phyloP scores from a whole-genome alignment of 2,329 filamentous ascomycete species.

The Magnaporthales sp. region DNA sequence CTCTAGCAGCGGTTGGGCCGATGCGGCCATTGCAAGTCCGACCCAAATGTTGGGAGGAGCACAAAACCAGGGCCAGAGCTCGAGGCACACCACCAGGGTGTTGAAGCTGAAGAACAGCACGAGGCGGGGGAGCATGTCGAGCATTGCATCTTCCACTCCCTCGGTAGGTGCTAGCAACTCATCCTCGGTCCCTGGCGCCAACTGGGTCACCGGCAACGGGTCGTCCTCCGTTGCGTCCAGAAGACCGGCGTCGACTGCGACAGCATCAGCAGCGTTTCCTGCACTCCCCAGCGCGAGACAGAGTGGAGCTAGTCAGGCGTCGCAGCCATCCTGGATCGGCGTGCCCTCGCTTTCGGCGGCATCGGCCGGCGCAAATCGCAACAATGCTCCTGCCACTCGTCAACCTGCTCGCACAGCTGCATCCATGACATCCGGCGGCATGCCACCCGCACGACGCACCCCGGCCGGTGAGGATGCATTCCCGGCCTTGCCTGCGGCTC shows the following conservation, averaged over 20 bases:
- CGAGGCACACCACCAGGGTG: conserved; percentile 44
- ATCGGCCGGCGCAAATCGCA: not conserved
- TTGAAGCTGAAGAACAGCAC: conserved; percentile 53
- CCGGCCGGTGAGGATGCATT: conserved; percentile 55
- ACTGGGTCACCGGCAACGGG: conserved; percentile 15
- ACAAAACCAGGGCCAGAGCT: conserved; percentile 28
- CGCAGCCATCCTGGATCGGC: conserved; percentile 15
- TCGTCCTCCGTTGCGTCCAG: conserved; percentile 13
- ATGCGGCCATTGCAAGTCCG: conserved; percentile 53
- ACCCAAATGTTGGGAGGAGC: conserved; percentile 32
- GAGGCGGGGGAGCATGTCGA: conserved; percentile 27
- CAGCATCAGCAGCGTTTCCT: conserved; percentile 31
- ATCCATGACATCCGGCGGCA: not conserved
- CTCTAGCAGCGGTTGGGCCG: conserved; percentile 49
- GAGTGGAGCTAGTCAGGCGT: not conserved
- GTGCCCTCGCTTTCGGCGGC: conserved; percentile 4
- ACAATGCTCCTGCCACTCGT: not conserved
- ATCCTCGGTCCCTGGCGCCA: conserved; percentile 13
- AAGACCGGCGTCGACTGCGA: conserved; percentile 11
- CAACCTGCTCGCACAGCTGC: not conserved
- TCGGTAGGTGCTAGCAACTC: conserved; percentile 14
- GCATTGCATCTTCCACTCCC: conserved; percentile 7
- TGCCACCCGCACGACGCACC: conserved; percentile 3
- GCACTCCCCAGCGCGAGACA: conserved; percentile 25
- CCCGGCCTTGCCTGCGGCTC: conserved; percentile 71